These are phyloP conservation scores for Xylaria cubensis DNA, from an alignment of 495 filamentous ascomycete species.

Conservation along the genomic window DNA sequence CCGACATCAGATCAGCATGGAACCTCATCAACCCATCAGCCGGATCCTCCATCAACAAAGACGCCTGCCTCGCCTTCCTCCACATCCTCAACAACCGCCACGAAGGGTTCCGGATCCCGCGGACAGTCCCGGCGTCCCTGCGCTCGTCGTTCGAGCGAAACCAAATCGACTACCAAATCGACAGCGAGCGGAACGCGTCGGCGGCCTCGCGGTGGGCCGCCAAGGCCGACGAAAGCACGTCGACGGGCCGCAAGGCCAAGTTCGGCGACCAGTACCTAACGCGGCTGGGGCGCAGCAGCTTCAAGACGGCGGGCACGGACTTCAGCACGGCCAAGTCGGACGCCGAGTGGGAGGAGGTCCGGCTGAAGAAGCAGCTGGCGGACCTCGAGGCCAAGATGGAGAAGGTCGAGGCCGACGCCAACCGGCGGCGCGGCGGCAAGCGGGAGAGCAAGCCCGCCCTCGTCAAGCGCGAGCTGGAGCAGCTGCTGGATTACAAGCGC, in stretches of 20 bases:
- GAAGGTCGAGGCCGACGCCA: slow-evolving; percentile 71
- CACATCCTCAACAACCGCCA: slow-evolving; percentile 95
- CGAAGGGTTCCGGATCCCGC: slow-evolving; percentile 92
- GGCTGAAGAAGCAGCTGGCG: slow-evolving; percentile 85
- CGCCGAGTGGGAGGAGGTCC: slow-evolving; percentile 95
- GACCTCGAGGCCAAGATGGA: slow-evolving; percentile 87
- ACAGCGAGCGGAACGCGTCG: slow-evolving; percentile 65
- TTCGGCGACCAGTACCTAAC: slow-evolving; percentile 97
- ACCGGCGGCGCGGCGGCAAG: slow-evolving; percentile 59
- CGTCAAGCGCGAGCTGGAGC: slow-evolving; percentile 91
- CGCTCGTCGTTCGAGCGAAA: slow-evolving; percentile 91
- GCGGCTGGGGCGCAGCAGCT: slow-evolving; percentile 79
- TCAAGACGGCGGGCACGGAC: slow-evolving; percentile 82
- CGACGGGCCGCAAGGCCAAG: slow-evolving; percentile 87
- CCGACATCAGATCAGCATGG: slow-evolving; percentile 92
- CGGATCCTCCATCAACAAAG: slow-evolving; percentile 82
- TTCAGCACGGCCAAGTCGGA: slow-evolving; percentile 77
- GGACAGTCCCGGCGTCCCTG: slow-evolving; percentile 88
- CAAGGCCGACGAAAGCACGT: slow-evolving; percentile 73
- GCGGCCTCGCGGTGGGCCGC: slow-evolving; percentile 69
- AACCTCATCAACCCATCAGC: slow-evolving; percentile 94
- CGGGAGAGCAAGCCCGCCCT: slow-evolving; percentile 77
- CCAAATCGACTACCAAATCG: slow-evolving; percentile 93
- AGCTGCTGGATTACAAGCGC: slow-evolving; percentile 83
- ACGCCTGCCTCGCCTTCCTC: slow-evolving; percentile 90